Base-by-base conservation (phyloP, 2,329 filamentous ascomycete genomes). In the Hypoxylon sp. region DNA sequence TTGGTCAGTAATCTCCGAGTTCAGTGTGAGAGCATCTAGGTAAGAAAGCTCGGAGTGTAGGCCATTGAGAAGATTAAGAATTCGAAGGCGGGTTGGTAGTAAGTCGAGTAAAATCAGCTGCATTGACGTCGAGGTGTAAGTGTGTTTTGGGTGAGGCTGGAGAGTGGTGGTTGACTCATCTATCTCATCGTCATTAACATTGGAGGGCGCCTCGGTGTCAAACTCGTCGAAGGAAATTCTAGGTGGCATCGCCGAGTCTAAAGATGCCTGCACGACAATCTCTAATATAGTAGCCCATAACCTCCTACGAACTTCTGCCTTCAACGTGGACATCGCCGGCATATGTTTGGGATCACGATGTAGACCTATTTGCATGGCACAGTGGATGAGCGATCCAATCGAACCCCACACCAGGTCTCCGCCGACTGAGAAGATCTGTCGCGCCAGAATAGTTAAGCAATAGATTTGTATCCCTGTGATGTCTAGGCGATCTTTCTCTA, bases 261-360 rank as follows among this genome's bases (percentile, higher is more conserved):
- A 46, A 1, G 78, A 76, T 0, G 79, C 73, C 64, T 82, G 81
- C 0, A 79, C 70, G 2, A 69, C 67, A 47, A 83, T 64, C 59
- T 83, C 81, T 8, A 83, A 61, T 9, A 82, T 77, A 5, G 81
- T 81, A 1, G 78, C 78, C 81, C 82, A 84, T 1, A 83, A 70
- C 16, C 82, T 74, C 27, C 81, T 71, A 3, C 81, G 79, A 0
- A 81, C 11, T 55, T 83, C 81, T 0, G 76, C 76, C 41, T 80
- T 75, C 2, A 82, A 58, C 0, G 75, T 9, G 0, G 77, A 65
- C 74, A 81, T 79, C 6, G 60, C 21, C 1, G 77, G 77, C 4
- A 82, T 74, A 52, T 78, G 69, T 39, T 74, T 76, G 0, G 81
- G 81, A 46, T 83, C 81, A 7, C 80, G 79, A 65, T 83, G 79